phyloP scores from a whole-genome alignment of 2,329 filamentous ascomycete species.

The Neofusicoccum laricinum region DNA sequence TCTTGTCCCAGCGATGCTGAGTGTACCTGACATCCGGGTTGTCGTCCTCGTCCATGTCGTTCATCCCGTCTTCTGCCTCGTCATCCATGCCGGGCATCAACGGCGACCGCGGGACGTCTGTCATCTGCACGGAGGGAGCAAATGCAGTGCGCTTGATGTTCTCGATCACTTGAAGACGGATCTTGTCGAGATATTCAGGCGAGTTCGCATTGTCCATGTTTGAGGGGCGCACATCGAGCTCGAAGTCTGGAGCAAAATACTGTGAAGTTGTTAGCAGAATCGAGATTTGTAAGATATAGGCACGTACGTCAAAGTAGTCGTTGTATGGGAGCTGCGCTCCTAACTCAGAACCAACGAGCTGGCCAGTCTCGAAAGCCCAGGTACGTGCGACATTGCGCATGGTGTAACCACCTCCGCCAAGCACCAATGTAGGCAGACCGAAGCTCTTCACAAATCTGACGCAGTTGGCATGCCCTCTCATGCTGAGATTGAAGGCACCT shows the following conservation, averaged over 20 bases:
- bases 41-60: conserved; percentile 75
- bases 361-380: conserved; percentile 67
- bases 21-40: conserved; percentile 82
- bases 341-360: conserved; percentile 81
- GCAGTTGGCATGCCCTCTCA: conserved; percentile 68
- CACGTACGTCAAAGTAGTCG: conserved; percentile 76
- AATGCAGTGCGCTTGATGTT: conserved; percentile 63
- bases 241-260: conserved; percentile 69
- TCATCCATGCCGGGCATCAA: conserved; percentile 59
- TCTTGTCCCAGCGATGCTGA: conserved; percentile 78
- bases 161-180: conserved; percentile 63
- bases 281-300: not conserved
- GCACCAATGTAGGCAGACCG: conserved; percentile 61
- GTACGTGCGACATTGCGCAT: conserved; percentile 65
- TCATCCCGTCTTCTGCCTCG: conserved; percentile 62
- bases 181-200: conserved; percentile 66
- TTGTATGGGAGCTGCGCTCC: conserved; percentile 85
- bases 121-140: conserved; percentile 63
- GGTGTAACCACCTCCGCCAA: conserved; percentile 68
- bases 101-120: conserved; percentile 59
- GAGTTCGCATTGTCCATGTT: conserved; percentile 74
- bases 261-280: conserved; percentile 24
- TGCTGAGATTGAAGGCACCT: conserved; percentile 68
- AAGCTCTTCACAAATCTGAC: conserved; percentile 68
- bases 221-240: conserved; percentile 65